Percentiles rank a stretch among this genome's conserved stretches.
phyloP scores from a whole-genome alignment of 2,329 filamentous ascomycete genomes.

The Ophiocordyceps robertsii region DNA sequence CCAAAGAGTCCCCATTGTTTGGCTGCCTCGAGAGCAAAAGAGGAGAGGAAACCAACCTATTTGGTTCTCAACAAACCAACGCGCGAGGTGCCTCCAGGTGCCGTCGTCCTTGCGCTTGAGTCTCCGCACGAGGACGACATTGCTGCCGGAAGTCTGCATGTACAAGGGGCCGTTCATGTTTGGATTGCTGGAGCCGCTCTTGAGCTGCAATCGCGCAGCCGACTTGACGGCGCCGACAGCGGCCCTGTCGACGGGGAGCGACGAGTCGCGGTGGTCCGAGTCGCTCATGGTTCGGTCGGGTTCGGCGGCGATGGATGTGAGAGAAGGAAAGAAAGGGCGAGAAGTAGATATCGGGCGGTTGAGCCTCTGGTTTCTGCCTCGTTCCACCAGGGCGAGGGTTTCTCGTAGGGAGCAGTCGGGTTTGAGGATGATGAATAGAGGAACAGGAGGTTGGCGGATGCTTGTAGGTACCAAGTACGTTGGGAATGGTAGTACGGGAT shows the following conservation, averaged over 20 bases:
- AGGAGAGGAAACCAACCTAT: conserved; percentile 45
- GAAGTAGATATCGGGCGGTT: background rate
- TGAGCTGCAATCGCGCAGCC: conserved; percentile 13
- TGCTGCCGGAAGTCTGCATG: conserved; percentile 37
- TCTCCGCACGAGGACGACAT: conserved; percentile 40
- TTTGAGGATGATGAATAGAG: too few species aligned
- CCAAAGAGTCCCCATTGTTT: too few species aligned
- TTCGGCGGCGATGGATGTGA: background rate
- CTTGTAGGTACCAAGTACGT: too few species aligned
- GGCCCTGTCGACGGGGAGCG: conserved; percentile 6
- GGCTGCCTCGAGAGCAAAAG: conserved; percentile 1
- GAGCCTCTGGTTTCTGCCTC: too few species aligned
- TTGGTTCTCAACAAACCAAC: conserved; percentile 67
- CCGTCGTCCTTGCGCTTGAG: conserved; percentile 50
- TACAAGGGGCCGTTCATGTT: conserved; percentile 45
- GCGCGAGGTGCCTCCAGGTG: conserved; percentile 44
- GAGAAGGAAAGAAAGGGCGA: background rate
- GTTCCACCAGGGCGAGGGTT: too few species aligned
- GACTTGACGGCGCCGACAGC: conserved; percentile 8
- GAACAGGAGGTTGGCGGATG: too few species aligned
- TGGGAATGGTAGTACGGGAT: too few species aligned
- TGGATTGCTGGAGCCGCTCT: conserved; percentile 18
- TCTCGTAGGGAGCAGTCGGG: too few species aligned
- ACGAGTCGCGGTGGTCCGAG: background rate
- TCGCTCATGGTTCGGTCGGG: conserved; percentile 1